Evolutionary conservation across 345 rosid species (phyloP), one percentile per base, ranked within the genome.

Genomic region (Eutrema yunnanense): DNA sequence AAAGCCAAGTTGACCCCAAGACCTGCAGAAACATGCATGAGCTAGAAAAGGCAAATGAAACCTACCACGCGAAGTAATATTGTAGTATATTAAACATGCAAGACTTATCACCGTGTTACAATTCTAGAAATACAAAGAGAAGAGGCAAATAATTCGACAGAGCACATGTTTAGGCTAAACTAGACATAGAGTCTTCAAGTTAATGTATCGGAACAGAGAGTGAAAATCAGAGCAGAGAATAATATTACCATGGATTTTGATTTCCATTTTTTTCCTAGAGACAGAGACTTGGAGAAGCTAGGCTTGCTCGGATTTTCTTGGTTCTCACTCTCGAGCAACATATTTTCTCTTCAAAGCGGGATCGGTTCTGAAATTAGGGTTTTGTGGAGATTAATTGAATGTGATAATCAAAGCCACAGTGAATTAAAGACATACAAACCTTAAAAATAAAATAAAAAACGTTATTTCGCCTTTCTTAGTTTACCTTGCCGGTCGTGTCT

Each of bases 281-380:
- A 8, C 6, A 22, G 71, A 62, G 32, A 75, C 60, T 75, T 75
- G 53, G 51, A 46, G 74, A 75, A 75, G 53, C 46, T 14, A 44
- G 37, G 62, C 57, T 53, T 53, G 16, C 11, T 46, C 19, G 27
- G 33, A 34, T 14, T 68, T 36, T 6, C 19, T 48, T 9, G 65
- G 32, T 2, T 3, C 41, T 7, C 32, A 12, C 48, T 26, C 49
- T 9, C 40, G 2, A 55, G 8, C 49, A 7, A 34, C 49, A 59
- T 51, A 29, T 42, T 32, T 4, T 48, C 69, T 13, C 22, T 12
- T 13, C 43, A 8, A 47, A 71, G 3, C 9, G 6, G 34, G 4
- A 32, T 26, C 47, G 9, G 5, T 43, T 47, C 50, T 46, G 52
- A 14, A 19, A 33, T 72, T 7, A 44, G 49, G 56, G 50, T 36